A percentile compares a stretch with the other conserved stretches of the same genome.
These are phyloP conservation scores for Entomortierella chlamydospora DNA, from an alignment of 192 early-diverging fungal genomes.

Conservation along the genomic window DNA sequence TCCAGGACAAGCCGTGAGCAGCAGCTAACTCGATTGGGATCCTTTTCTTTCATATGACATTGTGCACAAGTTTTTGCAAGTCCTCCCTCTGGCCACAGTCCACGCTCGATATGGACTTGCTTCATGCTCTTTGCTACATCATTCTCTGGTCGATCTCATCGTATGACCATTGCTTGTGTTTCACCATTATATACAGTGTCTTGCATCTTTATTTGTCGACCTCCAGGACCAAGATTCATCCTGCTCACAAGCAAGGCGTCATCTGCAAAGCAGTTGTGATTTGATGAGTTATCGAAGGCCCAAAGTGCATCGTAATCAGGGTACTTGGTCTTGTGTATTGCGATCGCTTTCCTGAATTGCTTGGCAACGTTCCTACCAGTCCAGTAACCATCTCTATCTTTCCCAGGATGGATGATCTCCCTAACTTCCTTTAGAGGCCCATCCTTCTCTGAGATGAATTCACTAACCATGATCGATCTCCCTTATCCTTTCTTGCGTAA, in stretches of 20 bases:
- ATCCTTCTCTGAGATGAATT: constrained; percentile 23
- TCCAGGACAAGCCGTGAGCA: constrained; percentile 21
- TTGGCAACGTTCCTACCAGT: no score
- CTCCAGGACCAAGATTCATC: constrained; percentile 31
- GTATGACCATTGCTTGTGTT: no score
- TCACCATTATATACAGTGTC: no score
- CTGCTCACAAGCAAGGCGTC: constrained; percentile 38
- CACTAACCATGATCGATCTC: constrained; percentile 36
- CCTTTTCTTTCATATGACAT: constrained; percentile 8
- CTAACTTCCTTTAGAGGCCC: constrained; percentile 14
- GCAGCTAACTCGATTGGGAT: constrained; percentile 13
- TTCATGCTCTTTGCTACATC: constrained; percentile 42
- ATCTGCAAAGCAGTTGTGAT: constrained; percentile 23
- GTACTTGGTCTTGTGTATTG: constrained; percentile 16
- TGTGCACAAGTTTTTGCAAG: constrained; percentile 12
- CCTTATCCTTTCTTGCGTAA: constrained; percentile 15
- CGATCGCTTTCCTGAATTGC: not conserved
- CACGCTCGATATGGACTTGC: constrained; percentile 21
- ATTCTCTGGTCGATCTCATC: constrained; percentile 20
- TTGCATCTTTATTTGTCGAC: constrained; percentile 13
- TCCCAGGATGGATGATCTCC: no score
- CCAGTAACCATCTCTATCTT: no score
- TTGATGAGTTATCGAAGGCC: constrained; percentile 41
- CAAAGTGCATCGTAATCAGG: constrained; percentile 25
- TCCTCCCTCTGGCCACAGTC: constrained; percentile 19